Evolutionary conservation across 2,329 filamentous ascomycete species (phyloP), one percentile per base, ranked within the genome.

Genomic region (Albophoma yamanashiensis): DNA sequence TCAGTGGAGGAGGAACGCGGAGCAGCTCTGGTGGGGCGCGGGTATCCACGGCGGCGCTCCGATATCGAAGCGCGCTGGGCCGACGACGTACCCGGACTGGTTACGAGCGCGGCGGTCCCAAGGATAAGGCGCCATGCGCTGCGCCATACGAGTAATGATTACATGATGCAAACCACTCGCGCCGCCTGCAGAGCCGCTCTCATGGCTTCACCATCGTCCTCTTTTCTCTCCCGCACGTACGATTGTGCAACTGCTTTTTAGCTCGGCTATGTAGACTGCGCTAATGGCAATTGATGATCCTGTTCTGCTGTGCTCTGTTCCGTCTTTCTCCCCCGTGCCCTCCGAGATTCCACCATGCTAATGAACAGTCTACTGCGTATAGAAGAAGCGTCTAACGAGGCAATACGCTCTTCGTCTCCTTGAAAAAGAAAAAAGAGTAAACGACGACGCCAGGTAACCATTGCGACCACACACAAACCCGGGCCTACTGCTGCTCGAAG

Each of bases 401-500:
- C 50, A 22, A 36, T 34, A 5, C n/a, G 47, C 25, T 31, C 50
- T 22, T 11, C 2, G 31, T 22, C 31, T 14, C 50, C 14, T 17
- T 34, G 27, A 5, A n/a, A 27, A 31, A 11, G n/a, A n/a, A n/a
- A n/a, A n/a, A n/a, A n/a, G n/a, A n/a, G n/a, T n/a, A n/a, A n/a
- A 7, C 31, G 12, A 53, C 31, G 50, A 36, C 50, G 20, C 31
- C 31, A 22, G 50, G 20, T 15, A 38, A 55, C 22, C 4, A 34
- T 12, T 39, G 38, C 45, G 7, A 6, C 45, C 45, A 14, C 15
- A 27, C 50, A 38, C 50, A 31, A 2, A 14, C 15, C 14, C 20
- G n/a, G 25, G 42, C 25, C 62, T 67, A 68, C 62, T 64, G 65
- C 64, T 72, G 67, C 65, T 85, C 82, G 66, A 86, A 85, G 73